Percentiles rank a stretch among this genome's conserved stretches.
These are phyloP conservation scores for Russula compacta DNA, from an alignment of 768 basidiomycete species.

Conservation along the genomic window DNA sequence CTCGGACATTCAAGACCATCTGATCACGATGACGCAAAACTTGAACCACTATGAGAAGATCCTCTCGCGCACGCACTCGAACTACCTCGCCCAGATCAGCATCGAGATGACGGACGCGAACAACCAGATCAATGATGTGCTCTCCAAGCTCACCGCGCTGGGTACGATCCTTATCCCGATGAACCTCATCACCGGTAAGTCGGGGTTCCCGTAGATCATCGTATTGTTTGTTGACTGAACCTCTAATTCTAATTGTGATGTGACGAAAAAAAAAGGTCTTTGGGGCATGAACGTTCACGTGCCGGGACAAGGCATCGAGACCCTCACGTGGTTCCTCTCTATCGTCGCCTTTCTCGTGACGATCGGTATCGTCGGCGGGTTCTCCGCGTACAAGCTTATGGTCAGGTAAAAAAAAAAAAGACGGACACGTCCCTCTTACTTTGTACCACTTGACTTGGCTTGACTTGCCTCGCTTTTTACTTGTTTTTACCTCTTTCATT, in stretches of 20 bases:
- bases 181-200: constrained; percentile 86
- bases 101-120: constrained; percentile 99
- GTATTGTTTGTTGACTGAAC: not conserved
- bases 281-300: constrained; percentile 99
- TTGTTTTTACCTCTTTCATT: no score
- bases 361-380: constrained; percentile 76
- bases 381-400: constrained; percentile 73
- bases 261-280: constrained; percentile 49
- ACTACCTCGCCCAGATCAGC: constrained; percentile 98
- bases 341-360: constrained; percentile 75
- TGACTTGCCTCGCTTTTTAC: no score
- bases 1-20: constrained; percentile 94
- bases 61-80: constrained; percentile 94
- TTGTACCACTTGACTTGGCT: no score
- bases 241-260: no score
- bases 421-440: no score
- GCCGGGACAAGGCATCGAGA: constrained; percentile 66
- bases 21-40: constrained; percentile 99
- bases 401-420: constrained; percentile 22
- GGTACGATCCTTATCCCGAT: constrained; percentile 97
- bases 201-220: not conserved
- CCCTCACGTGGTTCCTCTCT: constrained; percentile 76
- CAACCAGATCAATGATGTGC: constrained; percentile 99
- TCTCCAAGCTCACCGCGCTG: constrained; percentile 92
- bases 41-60: constrained; percentile 99